Percentiles rank a stretch among this genome's conserved stretches.
Conservation (phyloP, 176 grass and related monocot species). For the Aechmea fasciata region DNA sequence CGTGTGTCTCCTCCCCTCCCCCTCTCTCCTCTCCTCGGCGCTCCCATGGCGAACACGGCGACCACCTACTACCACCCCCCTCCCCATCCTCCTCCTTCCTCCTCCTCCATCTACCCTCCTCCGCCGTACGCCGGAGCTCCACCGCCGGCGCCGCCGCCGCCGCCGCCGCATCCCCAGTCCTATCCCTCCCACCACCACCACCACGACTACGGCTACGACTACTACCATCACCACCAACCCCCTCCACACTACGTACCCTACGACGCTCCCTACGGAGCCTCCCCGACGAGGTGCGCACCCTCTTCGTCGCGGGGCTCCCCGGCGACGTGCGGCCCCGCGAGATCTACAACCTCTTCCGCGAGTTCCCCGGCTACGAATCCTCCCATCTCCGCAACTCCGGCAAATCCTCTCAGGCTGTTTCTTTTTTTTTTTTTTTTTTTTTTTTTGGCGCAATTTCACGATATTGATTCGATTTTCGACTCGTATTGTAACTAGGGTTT, state of each 20-base stretch:
- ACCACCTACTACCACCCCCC: constrained; percentile 44
- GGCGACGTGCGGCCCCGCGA: constrained; percentile 66
- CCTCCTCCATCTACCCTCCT: constrained; percentile 27
- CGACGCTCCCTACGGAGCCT: constrained; percentile 13
- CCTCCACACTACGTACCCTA: background rate
- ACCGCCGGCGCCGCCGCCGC: constrained; percentile 11
- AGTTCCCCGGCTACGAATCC: constrained; percentile 77
- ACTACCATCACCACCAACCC: constrained; percentile 29
- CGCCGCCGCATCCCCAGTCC: constrained; percentile 6
- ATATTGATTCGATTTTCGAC: background rate
- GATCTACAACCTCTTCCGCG: constrained; percentile 93
- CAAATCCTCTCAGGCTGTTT: constrained; percentile 54
- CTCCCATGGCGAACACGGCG: constrained; percentile 26
- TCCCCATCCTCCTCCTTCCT: constrained; percentile 16
- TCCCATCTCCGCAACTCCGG: constrained; percentile 45
- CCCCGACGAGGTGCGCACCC: constrained; percentile 69
- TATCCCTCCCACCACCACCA: constrained; percentile 14
- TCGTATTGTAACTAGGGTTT: constrained; percentile 14
- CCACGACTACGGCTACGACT: constrained; percentile 20
- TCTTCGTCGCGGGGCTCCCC: constrained; percentile 80
- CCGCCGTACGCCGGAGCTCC: constrained; percentile 12
- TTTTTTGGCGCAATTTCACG: background rate
- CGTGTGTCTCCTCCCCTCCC: background rate
- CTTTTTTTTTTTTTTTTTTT: background rate
- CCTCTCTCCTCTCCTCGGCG: background rate